Percentiles rank a stretch among this genome's conserved stretches.
Evolutionary conservation across 1,284 basidiomycete species (phyloP).

Genomic region (Ganoderma leucocontextum): DNA sequence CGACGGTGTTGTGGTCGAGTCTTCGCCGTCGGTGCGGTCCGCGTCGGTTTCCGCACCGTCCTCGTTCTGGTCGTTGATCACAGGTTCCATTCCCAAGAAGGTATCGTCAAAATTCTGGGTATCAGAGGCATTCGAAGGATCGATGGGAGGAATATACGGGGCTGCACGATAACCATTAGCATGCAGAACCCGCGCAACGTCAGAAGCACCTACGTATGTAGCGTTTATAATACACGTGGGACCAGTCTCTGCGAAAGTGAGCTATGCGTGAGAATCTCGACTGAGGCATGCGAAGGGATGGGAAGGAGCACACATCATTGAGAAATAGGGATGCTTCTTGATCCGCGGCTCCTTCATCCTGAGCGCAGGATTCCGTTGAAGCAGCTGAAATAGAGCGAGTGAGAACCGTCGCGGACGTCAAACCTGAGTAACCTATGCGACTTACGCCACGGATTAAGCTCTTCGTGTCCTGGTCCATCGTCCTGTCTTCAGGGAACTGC

Average conservation of each 20-base stretch:
- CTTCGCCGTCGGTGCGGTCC: slow-evolving; percentile 78
- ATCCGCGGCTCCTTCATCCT: slow-evolving; percentile 93
- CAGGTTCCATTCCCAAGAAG: slow-evolving; percentile 94
- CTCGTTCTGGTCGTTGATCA: slow-evolving; percentile 76
- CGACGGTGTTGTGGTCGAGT: slow-evolving; percentile 71
- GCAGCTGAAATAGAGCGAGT: slow-evolving; percentile 59
- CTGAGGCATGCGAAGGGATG: neutral
- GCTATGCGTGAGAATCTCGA: slow-evolving; percentile 2
- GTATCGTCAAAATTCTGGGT: slow-evolving; percentile 98
- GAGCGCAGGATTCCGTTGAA: slow-evolving; percentile 91
- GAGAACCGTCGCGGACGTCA: slow-evolving; percentile 11
- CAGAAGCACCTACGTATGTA: slow-evolving; percentile 78
- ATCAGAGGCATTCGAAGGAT: slow-evolving; percentile 93
- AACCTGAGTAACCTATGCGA: slow-evolving; percentile 27
- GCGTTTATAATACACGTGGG: slow-evolving; percentile 92
- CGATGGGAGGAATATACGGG: slow-evolving; percentile 96
- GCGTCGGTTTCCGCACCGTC: slow-evolving; percentile 60
- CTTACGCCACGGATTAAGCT: slow-evolving; percentile 92
- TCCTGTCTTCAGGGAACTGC: slow-evolving; percentile 88
- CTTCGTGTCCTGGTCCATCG: slow-evolving; percentile 94
- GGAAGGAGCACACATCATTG: slow-evolving; percentile 89
- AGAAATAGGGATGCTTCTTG: slow-evolving; percentile 95
- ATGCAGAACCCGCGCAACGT: neutral
- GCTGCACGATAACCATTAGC: slow-evolving; percentile 53
- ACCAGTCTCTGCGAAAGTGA: slow-evolving; percentile 77